phyloP scores from a whole-genome alignment of 805 yeast genomes.

The Lipomyces starkeyi region DNA sequence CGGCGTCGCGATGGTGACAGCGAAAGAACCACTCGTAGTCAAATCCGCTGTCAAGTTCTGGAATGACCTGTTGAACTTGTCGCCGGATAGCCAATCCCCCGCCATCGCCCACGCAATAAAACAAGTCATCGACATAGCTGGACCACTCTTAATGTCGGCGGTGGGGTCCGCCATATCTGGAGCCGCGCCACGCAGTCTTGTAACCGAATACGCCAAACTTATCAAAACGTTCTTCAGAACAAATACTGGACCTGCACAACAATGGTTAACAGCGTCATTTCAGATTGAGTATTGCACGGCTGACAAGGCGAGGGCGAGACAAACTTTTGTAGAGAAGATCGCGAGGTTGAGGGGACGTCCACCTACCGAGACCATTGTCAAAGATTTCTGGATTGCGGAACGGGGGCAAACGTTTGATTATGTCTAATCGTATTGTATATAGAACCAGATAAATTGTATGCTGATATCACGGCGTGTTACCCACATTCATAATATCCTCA shows the following conservation, averaged over 20 bases:
- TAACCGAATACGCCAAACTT: conserved; percentile 28
- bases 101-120: conserved; percentile 1
- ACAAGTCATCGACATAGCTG: conserved; percentile 13
- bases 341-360: conserved; percentile 35
- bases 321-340: conserved; percentile 30
- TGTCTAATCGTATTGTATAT: background rate
- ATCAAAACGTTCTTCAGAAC: conserved; percentile 18
- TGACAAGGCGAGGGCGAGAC: conserved; percentile 12
- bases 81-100: conserved; percentile 5
- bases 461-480: no score
- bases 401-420: conserved; percentile 35
- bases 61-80: conserved; percentile 41
- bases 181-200: conserved; percentile 30
- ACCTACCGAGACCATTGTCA: conserved; percentile 37
- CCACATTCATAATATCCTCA: background rate
- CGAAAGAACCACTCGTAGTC: conserved; percentile 62
- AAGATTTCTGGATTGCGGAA: conserved; percentile 37
- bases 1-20: conserved; percentile 51
- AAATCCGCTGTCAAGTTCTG: conserved; percentile 62
- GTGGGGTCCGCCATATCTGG: conserved; percentile 34
- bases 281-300: background rate
- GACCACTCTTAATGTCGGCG: conserved; percentile 5
- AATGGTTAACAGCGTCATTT: conserved; percentile 19
- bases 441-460: background rate
- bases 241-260: conserved; percentile 16